phyloP scores from a whole-genome alignment of 2,329 filamentous ascomycete species.

The Fusarium graminum region DNA sequence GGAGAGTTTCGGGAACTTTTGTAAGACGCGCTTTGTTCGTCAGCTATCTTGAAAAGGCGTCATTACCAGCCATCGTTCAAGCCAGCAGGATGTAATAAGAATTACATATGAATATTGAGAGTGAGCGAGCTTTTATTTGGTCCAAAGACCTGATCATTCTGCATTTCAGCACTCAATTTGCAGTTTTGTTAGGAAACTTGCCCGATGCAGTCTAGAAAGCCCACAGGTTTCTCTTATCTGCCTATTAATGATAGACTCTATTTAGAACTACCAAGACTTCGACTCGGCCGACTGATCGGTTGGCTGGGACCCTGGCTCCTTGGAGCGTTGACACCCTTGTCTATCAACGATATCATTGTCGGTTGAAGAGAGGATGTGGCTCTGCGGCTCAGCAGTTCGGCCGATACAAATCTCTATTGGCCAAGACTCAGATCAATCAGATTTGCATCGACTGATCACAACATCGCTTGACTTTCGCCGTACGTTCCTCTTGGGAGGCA shows the following conservation, averaged over 20 bases:
- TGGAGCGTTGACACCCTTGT: not conserved
- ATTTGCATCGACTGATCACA: not conserved
- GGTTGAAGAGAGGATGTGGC: not conserved
- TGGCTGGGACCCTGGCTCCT: not conserved
- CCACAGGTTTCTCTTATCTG: not conserved
- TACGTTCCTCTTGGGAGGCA: not conserved
- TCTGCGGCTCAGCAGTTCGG: not conserved
- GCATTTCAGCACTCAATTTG: not conserved
- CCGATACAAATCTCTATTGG: not conserved
- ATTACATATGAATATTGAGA: not conserved
- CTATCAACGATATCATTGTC: not conserved
- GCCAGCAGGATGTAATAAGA: not conserved
- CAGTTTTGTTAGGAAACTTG: too few relatives aligned
- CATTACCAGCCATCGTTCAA: not conserved
- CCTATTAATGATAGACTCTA: not conserved
- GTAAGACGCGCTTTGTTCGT: constrained; percentile 15
- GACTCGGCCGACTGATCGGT: constrained; percentile 8
- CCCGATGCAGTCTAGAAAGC: not conserved
- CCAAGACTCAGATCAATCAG: not conserved
- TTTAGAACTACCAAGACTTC: not conserved
- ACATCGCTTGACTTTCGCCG: not conserved
- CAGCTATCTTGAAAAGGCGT: constrained; percentile 17
- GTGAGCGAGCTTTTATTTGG: not conserved
- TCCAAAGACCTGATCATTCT: not conserved
- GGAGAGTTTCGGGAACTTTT: constrained; percentile 26